phyloP scores from a whole-genome alignment of 2,329 filamentous ascomycete genomes.

The Dothiorella sarmentorum region DNA sequence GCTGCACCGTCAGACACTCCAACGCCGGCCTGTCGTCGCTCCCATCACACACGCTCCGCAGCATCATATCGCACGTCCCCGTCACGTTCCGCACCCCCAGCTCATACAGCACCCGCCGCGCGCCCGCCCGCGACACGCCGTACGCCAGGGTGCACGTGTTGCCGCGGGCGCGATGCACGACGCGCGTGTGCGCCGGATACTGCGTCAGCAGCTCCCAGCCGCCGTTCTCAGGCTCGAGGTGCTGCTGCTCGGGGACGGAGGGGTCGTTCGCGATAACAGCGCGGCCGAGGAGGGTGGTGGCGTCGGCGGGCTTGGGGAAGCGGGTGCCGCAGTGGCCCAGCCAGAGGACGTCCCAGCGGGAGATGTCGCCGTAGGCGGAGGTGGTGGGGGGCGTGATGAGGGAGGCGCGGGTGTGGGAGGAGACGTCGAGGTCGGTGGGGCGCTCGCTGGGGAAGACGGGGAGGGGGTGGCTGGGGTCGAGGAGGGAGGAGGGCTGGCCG shows the following conservation, averaged over 20 bases:
- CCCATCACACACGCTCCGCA: constrained; percentile 31
- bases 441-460: constrained; percentile 10
- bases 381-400: constrained; percentile 13
- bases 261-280: constrained; percentile 23
- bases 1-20: constrained; percentile 28
- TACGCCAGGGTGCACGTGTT: constrained; percentile 20
- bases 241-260: constrained; percentile 24
- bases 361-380: constrained; percentile 32
- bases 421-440: constrained; percentile 15
- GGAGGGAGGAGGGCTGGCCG: background rate
- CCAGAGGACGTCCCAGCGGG: constrained; percentile 37
- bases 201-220: background rate
- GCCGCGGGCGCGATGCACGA: constrained; percentile 19
- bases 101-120: constrained; percentile 29
- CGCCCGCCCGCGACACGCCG: constrained; percentile 21
- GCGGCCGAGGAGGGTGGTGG: constrained; percentile 22
- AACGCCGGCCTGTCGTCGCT: constrained; percentile 19
- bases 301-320: constrained; percentile 19
- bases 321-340: constrained; percentile 34
- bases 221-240: constrained; percentile 25
- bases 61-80: constrained; percentile 34
- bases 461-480: constrained; percentile 21
- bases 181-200: constrained; percentile 21
- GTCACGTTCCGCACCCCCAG: constrained; percentile 24
- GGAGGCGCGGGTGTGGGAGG: constrained; percentile 5